phyloP scores from a whole-genome alignment of 2,329 filamentous ascomycete genomes.

The Exophiala oligosperma region DNA sequence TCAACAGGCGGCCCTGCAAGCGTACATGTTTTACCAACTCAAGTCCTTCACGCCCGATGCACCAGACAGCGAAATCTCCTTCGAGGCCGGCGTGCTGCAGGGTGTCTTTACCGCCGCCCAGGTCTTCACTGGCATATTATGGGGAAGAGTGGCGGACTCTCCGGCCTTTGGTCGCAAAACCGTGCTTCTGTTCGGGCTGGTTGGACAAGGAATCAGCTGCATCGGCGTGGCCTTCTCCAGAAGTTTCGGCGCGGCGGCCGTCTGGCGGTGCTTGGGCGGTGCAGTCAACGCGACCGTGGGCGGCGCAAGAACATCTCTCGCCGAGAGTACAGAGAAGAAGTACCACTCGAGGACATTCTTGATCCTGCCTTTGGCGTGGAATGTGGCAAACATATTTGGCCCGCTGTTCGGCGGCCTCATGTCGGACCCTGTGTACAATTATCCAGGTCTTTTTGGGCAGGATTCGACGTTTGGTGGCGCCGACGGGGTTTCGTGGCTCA shows the following conservation, averaged over 20 bases:
- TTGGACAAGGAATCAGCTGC: constrained; percentile 66
- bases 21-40: constrained; percentile 78
- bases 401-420: constrained; percentile 64
- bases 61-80: constrained; percentile 60
- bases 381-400: constrained; percentile 59
- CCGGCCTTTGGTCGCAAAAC: constrained; percentile 64
- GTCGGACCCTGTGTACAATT: constrained; percentile 64
- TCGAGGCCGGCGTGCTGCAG: constrained; percentile 69
- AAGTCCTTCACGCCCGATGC: constrained; percentile 62
- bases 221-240: constrained; percentile 68
- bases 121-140: constrained; percentile 72
- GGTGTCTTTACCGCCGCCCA: constrained; percentile 73
- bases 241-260: constrained; percentile 61
- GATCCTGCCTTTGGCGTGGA: constrained; percentile 66
- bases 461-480: constrained; percentile 57
- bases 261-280: constrained; percentile 66
- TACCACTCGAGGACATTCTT: constrained; percentile 58
- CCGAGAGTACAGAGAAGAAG: constrained; percentile 71
- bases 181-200: constrained; percentile 72
- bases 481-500: constrained; percentile 61
- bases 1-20: constrained; percentile 67
- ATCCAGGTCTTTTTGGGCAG: constrained; percentile 63
- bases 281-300: constrained; percentile 71
- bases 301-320: constrained; percentile 71
- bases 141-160: constrained; percentile 60